Evolutionary conservation across 495 filamentous ascomycete genomes (phyloP).

Genomic region (Geoglossum glabrum): DNA sequence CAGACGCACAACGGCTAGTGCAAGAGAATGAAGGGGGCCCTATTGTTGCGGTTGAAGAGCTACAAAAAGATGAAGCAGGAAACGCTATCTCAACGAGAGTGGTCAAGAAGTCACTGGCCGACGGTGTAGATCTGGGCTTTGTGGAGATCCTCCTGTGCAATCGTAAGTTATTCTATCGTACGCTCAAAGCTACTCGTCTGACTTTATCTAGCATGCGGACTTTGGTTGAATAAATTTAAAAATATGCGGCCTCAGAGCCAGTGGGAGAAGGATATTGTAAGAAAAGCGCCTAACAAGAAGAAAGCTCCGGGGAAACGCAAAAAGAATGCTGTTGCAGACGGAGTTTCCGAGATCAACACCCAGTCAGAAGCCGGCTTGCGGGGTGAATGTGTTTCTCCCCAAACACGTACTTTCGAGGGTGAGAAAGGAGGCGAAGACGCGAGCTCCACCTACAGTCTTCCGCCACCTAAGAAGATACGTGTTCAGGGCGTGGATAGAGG

Average conservation of each 20-base stretch:
- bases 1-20: conserved; percentile 39
- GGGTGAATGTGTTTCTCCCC: neutral
- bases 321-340: neutral
- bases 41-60: conserved; percentile 42
- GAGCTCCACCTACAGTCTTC: neutral
- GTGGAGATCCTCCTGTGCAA: conserved; percentile 66
- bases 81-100: conserved; percentile 41
- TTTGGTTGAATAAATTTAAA: conserved; percentile 81
- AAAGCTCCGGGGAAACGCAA: conserved; percentile 13
- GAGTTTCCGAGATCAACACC: neutral
- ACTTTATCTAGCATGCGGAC: conserved; percentile 47
- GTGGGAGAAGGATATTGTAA: conserved; percentile 46
- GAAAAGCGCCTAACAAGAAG: conserved; percentile 14
- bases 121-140: conserved; percentile 39
- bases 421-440: neutral
- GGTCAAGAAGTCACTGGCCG: conserved; percentile 56
- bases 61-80: conserved; percentile 37
- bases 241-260: conserved; percentile 60
- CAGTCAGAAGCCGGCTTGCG: neutral
- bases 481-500: conserved; percentile 7
- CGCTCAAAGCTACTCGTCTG: neutral
- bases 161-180: conserved; percentile 32
- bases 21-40: conserved; percentile 39
- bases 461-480: conserved; percentile 13
- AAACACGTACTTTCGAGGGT: neutral